Base-by-base conservation (phyloP, 768 basidiomycete genomes). In the Tulasnella sp. region DNA sequence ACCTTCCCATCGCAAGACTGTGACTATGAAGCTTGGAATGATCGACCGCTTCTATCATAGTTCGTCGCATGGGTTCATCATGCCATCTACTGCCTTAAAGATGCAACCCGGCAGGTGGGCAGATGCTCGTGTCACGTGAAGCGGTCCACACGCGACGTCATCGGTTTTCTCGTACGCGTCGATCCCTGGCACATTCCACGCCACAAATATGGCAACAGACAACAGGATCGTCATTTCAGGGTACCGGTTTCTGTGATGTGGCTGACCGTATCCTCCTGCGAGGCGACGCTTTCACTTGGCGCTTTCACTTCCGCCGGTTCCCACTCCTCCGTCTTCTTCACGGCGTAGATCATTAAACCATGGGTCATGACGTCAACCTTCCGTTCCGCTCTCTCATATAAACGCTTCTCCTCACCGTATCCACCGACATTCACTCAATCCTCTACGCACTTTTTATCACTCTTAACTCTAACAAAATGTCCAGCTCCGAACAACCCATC, bases 401-500 rank as follows among this genome's bases (percentile, higher is more conserved):
- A 69, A 69, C 31, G 16, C 64, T 31, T 69, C 64, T 37, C 64
- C 64, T 28, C 31, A 20, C 34, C 20, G 5, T 64, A 64, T n/a
- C 37, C 37, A 37, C 37, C 2, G 37, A 2, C n/a, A 11, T n/a
- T 8, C 58, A 31, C 31, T 37, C 64, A n/a, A 69, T 31, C 64
- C 64, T 54, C 54, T n/a, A 34, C 12, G 3, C 28, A 69, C 64
- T 18, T 37, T 18, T 31, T 28, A 34, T 69, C 16, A 18, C 64
- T 69, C 64, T 31, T 5, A 28, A 44, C 44, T 44, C 8, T 64
- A 75, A 41, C 5, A 75, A 42, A 37, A 75, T 75, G 74, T 75
- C 74, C 14, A 73, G 24, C 28, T 73, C 72, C 72, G 72, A 73
- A 37, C 74, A 75, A 75, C 1, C 74, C 74, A 75, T 75, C 74